These are phyloP conservation scores for Pseudoturritis turrita DNA, from an alignment of 345 rosid genomes.

Conservation along the genomic window DNA sequence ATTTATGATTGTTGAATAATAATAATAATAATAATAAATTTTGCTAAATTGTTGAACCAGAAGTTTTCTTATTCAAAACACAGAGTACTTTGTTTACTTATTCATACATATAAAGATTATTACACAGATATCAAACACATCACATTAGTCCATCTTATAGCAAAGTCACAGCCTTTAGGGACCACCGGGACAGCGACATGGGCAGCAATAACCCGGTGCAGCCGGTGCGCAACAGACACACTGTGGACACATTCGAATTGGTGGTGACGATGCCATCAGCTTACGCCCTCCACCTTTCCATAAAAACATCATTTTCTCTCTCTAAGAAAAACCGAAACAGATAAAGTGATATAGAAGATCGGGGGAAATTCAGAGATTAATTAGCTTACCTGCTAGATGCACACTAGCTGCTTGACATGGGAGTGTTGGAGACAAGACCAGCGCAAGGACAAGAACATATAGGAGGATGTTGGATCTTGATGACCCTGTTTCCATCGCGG, in stretches of 20 bases:
- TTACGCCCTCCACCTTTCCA: constrained; percentile 30
- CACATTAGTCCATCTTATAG: background rate
- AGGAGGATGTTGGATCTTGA: background rate
- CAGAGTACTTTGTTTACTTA: background rate
- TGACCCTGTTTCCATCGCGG: constrained; percentile 11
- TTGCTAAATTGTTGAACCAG: too few relatives aligned
- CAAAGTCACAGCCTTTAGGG: background rate
- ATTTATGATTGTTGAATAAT: too few relatives aligned
- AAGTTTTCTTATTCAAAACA: constrained; percentile 2
- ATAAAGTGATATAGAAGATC: background rate
- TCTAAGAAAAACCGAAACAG: background rate
- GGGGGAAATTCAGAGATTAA: background rate
- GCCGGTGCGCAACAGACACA: constrained; percentile 33
- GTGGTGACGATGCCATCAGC: constrained; percentile 32
- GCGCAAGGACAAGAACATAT: constrained; percentile 11
- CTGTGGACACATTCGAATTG: constrained; percentile 25
- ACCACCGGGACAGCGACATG: constrained; percentile 22
- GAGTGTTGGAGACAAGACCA: constrained; percentile 22
- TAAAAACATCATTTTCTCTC: background rate
- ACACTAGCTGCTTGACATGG: constrained; percentile 18
- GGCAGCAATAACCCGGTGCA: constrained; percentile 27
- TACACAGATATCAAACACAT: background rate
- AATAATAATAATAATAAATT: too few relatives aligned
- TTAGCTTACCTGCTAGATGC: constrained; percentile 17
- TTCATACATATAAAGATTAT: background rate